Percentiles rank a stretch among this genome's conserved stretches.
These are phyloP conservation scores for Xylaria palmicola DNA, from an alignment of 495 filamentous ascomycete genomes.

Conservation along the genomic window DNA sequence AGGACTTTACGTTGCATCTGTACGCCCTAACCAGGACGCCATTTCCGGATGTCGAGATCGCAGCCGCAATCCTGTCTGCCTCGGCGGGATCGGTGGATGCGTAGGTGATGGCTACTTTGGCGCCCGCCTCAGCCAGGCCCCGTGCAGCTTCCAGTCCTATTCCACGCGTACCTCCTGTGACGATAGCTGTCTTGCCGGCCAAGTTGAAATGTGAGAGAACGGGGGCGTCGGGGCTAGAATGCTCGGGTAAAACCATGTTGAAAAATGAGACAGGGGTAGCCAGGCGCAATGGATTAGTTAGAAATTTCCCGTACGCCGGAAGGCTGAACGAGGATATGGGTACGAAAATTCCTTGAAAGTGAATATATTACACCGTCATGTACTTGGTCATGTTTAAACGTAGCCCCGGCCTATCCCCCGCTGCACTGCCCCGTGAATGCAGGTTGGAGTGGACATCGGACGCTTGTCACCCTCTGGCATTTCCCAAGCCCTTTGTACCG, in stretches of 20 bases:
- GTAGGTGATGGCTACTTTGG: slow-evolving; percentile 40
- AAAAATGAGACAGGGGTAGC: neutral
- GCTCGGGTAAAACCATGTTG: slow-evolving; percentile 26
- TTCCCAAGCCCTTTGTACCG: neutral
- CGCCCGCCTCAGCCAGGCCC: slow-evolving; percentile 41
- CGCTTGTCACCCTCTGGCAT: slow-evolving; percentile 1
- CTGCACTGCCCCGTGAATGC: neutral
- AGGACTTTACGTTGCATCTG: slow-evolving; percentile 25
- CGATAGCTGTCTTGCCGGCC: slow-evolving; percentile 42
- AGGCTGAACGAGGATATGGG: neutral
- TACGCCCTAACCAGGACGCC: slow-evolving; percentile 23
- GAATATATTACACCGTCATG: neutral
- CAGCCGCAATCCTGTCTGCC: slow-evolving; percentile 21
- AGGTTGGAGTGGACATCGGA: neutral
- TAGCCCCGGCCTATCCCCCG: neutral
- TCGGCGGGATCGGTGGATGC: slow-evolving; percentile 21
- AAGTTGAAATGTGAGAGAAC: slow-evolving; percentile 39
- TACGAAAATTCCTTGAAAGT: neutral
- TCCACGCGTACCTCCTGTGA: slow-evolving; percentile 46
- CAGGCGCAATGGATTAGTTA: neutral
- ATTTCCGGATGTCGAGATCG: slow-evolving; percentile 19
- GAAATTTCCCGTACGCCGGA: neutral
- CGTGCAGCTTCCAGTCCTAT: slow-evolving; percentile 37
- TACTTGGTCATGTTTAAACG: neutral
- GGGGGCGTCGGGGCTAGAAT: slow-evolving; percentile 24